Conservation (phyloP, 352 stramenopile genomes). For the Phytophthora quininea region DNA sequence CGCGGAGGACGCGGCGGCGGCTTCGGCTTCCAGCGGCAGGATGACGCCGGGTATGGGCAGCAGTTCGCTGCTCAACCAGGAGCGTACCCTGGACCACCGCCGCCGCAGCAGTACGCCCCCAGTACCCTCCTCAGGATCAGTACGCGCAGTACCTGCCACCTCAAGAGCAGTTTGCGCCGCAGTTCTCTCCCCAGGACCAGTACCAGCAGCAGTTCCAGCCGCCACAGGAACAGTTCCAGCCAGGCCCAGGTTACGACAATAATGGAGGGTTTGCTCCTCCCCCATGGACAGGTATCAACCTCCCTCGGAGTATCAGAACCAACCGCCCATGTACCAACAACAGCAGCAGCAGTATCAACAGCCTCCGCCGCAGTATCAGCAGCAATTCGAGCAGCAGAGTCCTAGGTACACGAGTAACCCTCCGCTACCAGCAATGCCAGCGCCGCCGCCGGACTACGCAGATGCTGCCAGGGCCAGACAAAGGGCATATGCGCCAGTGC, state of each 20-base stretch:
- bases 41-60: constrained; percentile 24
- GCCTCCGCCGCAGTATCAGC: constrained; percentile 9
- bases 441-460: constrained; percentile 32
- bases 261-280: constrained; percentile 14
- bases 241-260: constrained; percentile 21
- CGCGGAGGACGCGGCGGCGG: constrained; percentile 16
- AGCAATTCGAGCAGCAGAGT: constrained; percentile 27
- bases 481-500: constrained; percentile 44
- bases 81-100: constrained; percentile 1
- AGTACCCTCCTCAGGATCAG: constrained; percentile 6
- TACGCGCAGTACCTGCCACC: constrained; percentile 25
- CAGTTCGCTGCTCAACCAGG: constrained; percentile 13
- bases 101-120: constrained; percentile 20
- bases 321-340: constrained; percentile 22
- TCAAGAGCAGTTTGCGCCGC: constrained; percentile 18
- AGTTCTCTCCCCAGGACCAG: constrained; percentile 11
- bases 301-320: constrained; percentile 22
- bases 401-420: constrained; percentile 22
- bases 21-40: constrained; percentile 26
- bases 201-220: constrained; percentile 16
- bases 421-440: constrained; percentile 14
- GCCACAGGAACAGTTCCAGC: constrained; percentile 10
- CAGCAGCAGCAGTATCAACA: constrained; percentile 19
- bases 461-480: constrained; percentile 43
- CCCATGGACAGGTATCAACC: constrained; percentile 2